phyloP scores from a whole-genome alignment of 202 grass and related monocot genomes.

The Miscanthus sacchariflorus region DNA sequence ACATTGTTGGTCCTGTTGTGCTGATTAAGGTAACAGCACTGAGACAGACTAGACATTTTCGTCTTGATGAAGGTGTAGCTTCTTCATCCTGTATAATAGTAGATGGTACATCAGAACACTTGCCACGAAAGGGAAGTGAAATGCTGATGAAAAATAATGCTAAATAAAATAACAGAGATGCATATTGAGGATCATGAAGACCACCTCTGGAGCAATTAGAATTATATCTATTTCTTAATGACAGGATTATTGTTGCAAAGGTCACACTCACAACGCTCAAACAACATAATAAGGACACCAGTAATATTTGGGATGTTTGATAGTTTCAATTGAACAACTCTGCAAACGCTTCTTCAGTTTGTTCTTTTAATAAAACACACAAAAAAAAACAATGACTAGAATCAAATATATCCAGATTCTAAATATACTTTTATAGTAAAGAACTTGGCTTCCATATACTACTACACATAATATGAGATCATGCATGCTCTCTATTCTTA shows the following conservation, averaged over 20 bases:
- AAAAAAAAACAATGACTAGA: background rate
- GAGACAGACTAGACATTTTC: constrained; percentile 76
- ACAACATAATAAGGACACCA: background rate
- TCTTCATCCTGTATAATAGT: constrained; percentile 44
- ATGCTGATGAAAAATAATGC: background rate
- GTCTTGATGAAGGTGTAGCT: constrained; percentile 58
- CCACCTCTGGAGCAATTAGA: background rate
- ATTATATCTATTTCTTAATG: too few species aligned
- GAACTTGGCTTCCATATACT: background rate
- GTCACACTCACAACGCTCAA: background rate
- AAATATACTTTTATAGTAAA: background rate
- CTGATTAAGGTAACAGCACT: constrained; percentile 71
- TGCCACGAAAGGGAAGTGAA: background rate
- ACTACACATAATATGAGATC: background rate
- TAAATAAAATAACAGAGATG: background rate
- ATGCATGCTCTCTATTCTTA: background rate
- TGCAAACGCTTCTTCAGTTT: background rate
- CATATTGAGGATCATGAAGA: background rate
- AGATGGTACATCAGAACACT: background rate
- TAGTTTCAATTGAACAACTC: background rate
- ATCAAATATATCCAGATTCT: background rate
- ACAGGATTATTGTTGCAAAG: background rate
- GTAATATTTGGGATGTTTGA: background rate
- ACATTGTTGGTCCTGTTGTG: constrained; percentile 50
- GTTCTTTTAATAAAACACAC: background rate